phyloP scores from a whole-genome alignment of 2,329 filamentous ascomycete species.

The Fusarium palustre region DNA sequence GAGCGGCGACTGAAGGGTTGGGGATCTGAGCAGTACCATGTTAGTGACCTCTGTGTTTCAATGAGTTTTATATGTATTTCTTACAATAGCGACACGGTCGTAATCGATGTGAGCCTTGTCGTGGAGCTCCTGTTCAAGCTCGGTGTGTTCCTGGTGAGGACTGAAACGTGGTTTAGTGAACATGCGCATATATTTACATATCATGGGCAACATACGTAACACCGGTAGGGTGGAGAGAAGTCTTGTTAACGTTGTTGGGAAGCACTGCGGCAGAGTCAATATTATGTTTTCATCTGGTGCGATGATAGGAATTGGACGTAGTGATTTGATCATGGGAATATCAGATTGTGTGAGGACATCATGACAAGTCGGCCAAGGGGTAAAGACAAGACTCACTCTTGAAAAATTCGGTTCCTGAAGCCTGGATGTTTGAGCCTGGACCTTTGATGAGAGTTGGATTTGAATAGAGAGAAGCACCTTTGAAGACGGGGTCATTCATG shows the following conservation, averaged over 20 bases:
- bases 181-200: slow-evolving; percentile 24
- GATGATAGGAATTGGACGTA: slow-evolving; percentile 7
- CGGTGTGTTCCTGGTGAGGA: slow-evolving; percentile 88
- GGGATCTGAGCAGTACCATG: slow-evolving; percentile 65
- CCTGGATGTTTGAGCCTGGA: slow-evolving; percentile 55
- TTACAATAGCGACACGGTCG: slow-evolving; percentile 95
- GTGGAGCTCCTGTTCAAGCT: slow-evolving; percentile 96
- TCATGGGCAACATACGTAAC: slow-evolving; percentile 75
- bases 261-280: slow-evolving; percentile 58
- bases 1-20: slow-evolving; percentile 93
- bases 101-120: slow-evolving; percentile 99
- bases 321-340: slow-evolving; percentile 16
- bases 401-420: slow-evolving; percentile 54
- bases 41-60: slow-evolving; percentile 17
- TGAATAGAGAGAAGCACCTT: slow-evolving; percentile 54
- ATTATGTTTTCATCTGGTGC: slow-evolving; percentile 24
- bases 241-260: slow-evolving; percentile 83
- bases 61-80: slow-evolving; percentile 48
- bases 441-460: slow-evolving; percentile 53
- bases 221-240: slow-evolving; percentile 88
- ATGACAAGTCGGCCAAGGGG: slow-evolving; percentile 16
- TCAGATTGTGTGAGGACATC: slow-evolving; percentile 26
- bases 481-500: slow-evolving; percentile 57
- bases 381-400: slow-evolving; percentile 54
- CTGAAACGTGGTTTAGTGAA: slow-evolving; percentile 60